A percentile compares a stretch with the other conserved stretches of the same genome.
Evolutionary conservation across 1,284 basidiomycete genomes (phyloP).

Genomic region (Termitomyces sp.): DNA sequence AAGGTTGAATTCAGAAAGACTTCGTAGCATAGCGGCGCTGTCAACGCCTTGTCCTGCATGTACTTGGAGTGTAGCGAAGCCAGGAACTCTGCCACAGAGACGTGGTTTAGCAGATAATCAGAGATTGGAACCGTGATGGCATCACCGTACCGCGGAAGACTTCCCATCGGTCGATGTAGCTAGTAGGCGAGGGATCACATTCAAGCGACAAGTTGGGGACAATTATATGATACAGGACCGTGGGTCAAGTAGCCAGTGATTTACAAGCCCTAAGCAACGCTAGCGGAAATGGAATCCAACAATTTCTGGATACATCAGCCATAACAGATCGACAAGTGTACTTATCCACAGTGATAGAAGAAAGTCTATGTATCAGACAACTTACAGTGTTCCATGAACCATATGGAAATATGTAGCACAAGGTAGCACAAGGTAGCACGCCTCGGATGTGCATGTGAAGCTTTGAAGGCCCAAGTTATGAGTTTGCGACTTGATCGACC

Average conservation of each 20-base stretch:
- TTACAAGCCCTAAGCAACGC: too few relatives aligned
- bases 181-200: neutral
- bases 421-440: too few relatives aligned
- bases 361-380: neutral
- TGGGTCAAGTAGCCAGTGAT: neutral
- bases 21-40: neutral
- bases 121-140: neutral
- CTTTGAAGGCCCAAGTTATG: too few relatives aligned
- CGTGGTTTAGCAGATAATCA: neutral
- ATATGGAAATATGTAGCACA: neutral
- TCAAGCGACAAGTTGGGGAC: neutral
- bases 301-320: neutral
- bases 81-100: neutral
- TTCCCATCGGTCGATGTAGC: neutral
- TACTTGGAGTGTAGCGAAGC: conserved; percentile 4
- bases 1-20: neutral
- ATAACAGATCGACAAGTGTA: neutral
- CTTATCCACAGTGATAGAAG: neutral
- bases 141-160: neutral
- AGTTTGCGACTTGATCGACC: too few relatives aligned
- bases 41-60: neutral
- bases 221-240: neutral
- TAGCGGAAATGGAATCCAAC: neutral
- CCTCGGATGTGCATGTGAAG: too few relatives aligned
- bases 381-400: neutral